Evolutionary conservation across 305 asterid species (phyloP).

Genomic region (Vinca major): DNA sequence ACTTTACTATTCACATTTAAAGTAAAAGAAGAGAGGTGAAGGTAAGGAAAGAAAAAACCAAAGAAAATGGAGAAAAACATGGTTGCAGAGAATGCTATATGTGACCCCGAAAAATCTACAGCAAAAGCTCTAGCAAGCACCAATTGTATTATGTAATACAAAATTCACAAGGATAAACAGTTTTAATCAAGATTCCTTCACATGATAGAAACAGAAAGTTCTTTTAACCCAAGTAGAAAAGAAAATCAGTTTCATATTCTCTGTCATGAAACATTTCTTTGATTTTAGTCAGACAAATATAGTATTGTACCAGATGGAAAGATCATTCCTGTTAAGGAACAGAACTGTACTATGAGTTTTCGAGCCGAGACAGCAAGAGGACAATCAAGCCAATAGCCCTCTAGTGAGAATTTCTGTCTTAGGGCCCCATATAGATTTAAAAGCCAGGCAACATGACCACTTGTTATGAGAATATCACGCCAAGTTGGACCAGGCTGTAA

Average conservation of each 20-base stretch:
- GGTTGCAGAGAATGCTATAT: background rate
- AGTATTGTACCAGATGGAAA: conserved; percentile 61
- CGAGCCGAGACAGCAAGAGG: conserved; percentile 94
- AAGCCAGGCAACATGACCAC: conserved; percentile 91
- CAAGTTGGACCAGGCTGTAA: conserved; percentile 86
- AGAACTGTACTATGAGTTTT: conserved; percentile 72
- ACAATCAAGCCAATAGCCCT: conserved; percentile 87
- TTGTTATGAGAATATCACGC: conserved; percentile 70
- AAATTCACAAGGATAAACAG: background rate
- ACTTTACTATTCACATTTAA: background rate
- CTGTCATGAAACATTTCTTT: background rate
- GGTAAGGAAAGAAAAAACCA: background rate
- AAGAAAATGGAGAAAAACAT: background rate
- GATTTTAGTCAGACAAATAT: background rate
- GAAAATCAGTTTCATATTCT: background rate
- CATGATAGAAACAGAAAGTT: background rate
- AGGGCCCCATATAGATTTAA: conserved; percentile 65
- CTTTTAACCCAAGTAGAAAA: background rate
- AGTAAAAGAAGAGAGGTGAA: conserved; percentile 1
- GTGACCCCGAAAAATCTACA: background rate
- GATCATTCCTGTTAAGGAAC: conserved; percentile 66
- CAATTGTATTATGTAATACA: background rate
- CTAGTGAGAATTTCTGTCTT: conserved; percentile 73
- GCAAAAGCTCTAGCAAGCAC: background rate
- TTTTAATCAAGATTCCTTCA: background rate